Base-by-base conservation (phyloP, 345 rosid species). In the Fremontodendron californicum region DNA sequence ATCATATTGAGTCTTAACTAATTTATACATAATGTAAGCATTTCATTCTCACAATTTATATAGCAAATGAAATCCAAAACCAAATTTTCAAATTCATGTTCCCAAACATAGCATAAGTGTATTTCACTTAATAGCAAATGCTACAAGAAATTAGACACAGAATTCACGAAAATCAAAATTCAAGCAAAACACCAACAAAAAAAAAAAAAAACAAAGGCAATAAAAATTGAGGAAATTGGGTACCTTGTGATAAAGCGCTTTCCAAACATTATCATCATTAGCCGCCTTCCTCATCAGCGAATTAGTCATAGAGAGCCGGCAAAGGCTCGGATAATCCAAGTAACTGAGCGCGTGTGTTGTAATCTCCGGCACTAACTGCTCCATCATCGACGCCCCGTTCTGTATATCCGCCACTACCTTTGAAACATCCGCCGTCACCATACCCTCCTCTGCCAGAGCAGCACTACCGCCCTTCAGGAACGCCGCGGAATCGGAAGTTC, bases 211-310 rank as follows among this genome's bases (percentile, higher is more conserved):
- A 1, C 35, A 33, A 39, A 21, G n/a, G n/a, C n/a, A n/a, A n/a
- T 4, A 62, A 21, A 66, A 2, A 27, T 8, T 23, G 61, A 25
- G n/a, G 66, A 49, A 72, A 73, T 66, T 21, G 25, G 37, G 49
- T 54, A 91, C 99, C 98, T 96, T 96, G 79, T 91, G 97, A 87
- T 92, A 96, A 16, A 96, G 93, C 19, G 94, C 97, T 69, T 94
- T 96, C 99, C 99, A 96, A 66, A 98, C 98, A 81, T 89, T 96
- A 77, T 96, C 98, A 75, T 96, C 99, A 75, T 96, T 96, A 48
- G 99, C 99, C 68, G 98, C 99, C 80, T 87, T 94, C 69, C 99
- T 89, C 99, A 96, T 96, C 87, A 89, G 83, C 8, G 99, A 94
- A 84, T 94, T 96, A 52, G 98, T 96, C 99, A 96, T 94, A 3